Evolutionary conservation across 257 asterid species (phyloP), one percentile per base, ranked within the genome.

Genomic region (Jacaranda mimosifolia): DNA sequence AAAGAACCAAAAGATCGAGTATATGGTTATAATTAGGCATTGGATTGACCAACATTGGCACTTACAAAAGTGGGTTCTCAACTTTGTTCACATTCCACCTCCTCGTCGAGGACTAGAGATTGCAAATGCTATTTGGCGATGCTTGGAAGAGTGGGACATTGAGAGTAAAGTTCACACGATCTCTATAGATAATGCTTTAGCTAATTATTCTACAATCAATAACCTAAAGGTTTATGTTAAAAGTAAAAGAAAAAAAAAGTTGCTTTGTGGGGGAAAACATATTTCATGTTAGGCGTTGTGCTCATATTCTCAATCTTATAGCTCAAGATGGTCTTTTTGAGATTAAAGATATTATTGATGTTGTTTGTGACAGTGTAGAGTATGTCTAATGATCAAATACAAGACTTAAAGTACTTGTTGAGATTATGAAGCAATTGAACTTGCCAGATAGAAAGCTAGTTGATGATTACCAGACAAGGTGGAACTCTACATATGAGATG

Each of bases 11-110:
- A 48, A 48, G 12, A 48, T 40, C 7, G 3, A 40, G 45, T 40
- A 40, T 8, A 40, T 3, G 45, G 45, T 40, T 40, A 53, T 53
- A 15, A 14, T 21, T n/a, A 43, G 40, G 1, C 43, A 26, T 60
- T 60, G 67, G 67, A 60, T 60, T 8, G 40, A 19, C 9, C 7
- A 32, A 21, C 11, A 17, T 17, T 26, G 67, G 67, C 5, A 21
- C 3, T 21, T 60, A 36, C 67, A 60, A 60, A 60, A 60, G 9
- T 7, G 43, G 5, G 43, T 32, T 1, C 67, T 60, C 42, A 60
- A 12, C 67, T 60, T 60, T 60, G 67, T 60, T 11, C 43, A 60
- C n/a, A 32, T 60, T 60, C 67, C 67, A 21, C n/a, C 15, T 21
- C 67, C 67, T 21, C 40, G n/a, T 21, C 14, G 15, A 21, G 67